Conservation (phyloP, 441 rosid genomes). For the Biscutella laevigata region DNA sequence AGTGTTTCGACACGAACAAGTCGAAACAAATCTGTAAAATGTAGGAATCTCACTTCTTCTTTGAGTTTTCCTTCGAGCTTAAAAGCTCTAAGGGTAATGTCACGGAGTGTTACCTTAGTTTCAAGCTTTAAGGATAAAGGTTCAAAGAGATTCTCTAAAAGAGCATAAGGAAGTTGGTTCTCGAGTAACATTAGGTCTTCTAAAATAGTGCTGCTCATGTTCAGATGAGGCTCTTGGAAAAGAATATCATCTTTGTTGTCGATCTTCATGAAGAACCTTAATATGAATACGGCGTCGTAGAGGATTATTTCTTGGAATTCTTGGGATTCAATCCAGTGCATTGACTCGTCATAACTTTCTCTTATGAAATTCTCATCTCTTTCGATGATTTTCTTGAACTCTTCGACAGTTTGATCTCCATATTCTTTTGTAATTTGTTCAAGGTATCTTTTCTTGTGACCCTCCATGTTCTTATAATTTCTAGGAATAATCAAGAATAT, state of each 20-base stretch:
- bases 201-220: not conserved
- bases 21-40: not conserved
- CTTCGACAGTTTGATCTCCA: not conserved
- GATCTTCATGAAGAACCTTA: not conserved
- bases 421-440: not conserved
- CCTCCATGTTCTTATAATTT: not conserved
- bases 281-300: not conserved
- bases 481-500: too few relatives aligned
- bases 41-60: not conserved
- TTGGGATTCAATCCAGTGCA: not conserved
- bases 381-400: not conserved
- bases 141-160: not conserved
- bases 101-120: not conserved
- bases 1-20: not conserved
- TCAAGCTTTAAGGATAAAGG: not conserved
- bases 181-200: not conserved
- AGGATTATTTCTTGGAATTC: not conserved
- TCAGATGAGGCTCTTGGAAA: not conserved
- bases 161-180: not conserved
- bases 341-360: not conserved
- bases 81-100: not conserved
- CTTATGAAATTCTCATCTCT: not conserved
- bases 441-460: not conserved
- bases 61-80: not conserved
- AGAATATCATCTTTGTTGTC: not conserved